Evolutionary conservation across 2,329 filamentous ascomycete genomes (phyloP), one percentile per base, ranked within the genome.

Genomic region (Colletotrichum musicola): DNA sequence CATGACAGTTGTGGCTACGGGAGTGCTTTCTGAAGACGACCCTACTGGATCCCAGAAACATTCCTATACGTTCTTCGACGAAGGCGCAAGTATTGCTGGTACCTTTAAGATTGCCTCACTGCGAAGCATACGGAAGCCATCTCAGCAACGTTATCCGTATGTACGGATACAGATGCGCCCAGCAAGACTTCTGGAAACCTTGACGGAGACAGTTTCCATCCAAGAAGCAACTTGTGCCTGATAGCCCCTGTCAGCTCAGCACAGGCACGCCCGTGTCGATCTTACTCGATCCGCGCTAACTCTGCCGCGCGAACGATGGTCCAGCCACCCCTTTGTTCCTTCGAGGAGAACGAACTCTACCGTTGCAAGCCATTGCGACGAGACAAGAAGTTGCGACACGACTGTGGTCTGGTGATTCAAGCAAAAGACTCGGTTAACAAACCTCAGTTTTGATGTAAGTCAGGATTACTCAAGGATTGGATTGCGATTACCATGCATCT

Each of bases 351-450:
- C 14, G 27, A 62, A 66, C 40, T 50, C 9, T 13, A 25, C 35
- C 35, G 12, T n/a, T 18, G 58, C 64, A 44, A 55, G 64, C 16
- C 25, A 55, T 40, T 35, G 14, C 50, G 14, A 25, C 44, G 20
- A n/a, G 22, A 56, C 3, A 42, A 66, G n/a, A 25, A 25, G n/a
- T 9, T 16, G 22, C n/a, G 47, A 51, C 49, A 30, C 12, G 16
- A 27, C 49, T 47, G n/a, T 35, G 27, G 22, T 20, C 27, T 49
- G 25, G 53, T 20, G 49, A 51, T 12, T 51, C 58, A 42, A 42
- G 49, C 58, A 18, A 27, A 12, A 16, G 10, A 22, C 20, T 6
- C 25, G n/a, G 46, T 35, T 22, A n/a, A 16, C 44, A 50, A 4
- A 27, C 25, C 44, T 40, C 25, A 50, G 25, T 25, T 44, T 27